Evolutionary conservation across 2,329 filamentous ascomycete species (phyloP), one percentile per base, ranked within the genome.

Genomic region (Sordariomycetes sp.): DNA sequence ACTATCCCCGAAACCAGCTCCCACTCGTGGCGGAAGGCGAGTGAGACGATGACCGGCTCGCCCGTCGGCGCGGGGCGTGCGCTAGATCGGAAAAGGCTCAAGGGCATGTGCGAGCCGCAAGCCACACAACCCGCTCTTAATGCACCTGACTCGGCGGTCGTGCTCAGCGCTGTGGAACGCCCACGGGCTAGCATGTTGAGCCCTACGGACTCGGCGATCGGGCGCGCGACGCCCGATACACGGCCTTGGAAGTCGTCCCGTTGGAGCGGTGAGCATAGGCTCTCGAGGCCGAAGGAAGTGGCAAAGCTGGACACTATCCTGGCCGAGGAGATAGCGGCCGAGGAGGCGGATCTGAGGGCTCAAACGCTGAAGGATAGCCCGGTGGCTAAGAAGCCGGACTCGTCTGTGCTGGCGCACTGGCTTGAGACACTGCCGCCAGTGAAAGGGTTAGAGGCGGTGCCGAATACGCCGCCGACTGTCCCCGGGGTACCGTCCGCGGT

Each of bases 361-460:
- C 25, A n/a, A 28, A 24, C 43, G 20, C 50, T 57, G 28, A 52
- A 57, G 32, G 55, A 57, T 43, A 53, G 51, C 18, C 57, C 57
- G n/a, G 51, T 54, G 5, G 16, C 51, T 11, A 32, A 35, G 25
- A 11, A 34, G 37, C 57, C 57, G 24, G 43, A 54, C 37, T 22
- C 52, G 22, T 46, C 57, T 18, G 25, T 58, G 1, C 57, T 58
- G n/a, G 24, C 57, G 52, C 22, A 54, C 37, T 58, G 57, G 57
- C 40, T 58, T 14, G 57, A 58, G 51, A 50, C 35, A 8, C 24
- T 58, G 25, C 57, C 57, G 22, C 6, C 7, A 1, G 51, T 53
- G 51, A 24, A n/a, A 2, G 52, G n/a, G 16, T 53, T 57, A n/a
- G 40, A 35, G 43, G 24, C n/a, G 3, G 43, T 57, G 3, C 28